Evolutionary conservation across 768 basidiomycete species (phyloP), one percentile per base, ranked within the genome.

Genomic region (Leucocoprinus birnbaumii): DNA sequence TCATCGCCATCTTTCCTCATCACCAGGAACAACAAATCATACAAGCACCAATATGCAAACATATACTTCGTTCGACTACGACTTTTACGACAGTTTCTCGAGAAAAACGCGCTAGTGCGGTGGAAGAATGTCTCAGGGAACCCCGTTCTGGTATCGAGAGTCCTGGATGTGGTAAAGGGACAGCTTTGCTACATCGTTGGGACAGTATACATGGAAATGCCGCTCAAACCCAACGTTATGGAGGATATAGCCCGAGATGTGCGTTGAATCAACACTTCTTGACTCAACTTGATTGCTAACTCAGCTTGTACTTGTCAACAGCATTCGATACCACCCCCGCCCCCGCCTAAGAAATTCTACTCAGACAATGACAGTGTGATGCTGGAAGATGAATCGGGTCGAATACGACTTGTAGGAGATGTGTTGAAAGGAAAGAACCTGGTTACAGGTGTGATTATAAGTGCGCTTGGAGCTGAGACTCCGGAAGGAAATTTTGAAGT

Each of bases 171-270:
- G 7, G 73, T 85, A 44, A 90, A 92, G 62, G 87, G 88, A 1
- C 76, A 88, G 62, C 74, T 96, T 52, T 97, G 94, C 69, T 98
- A 88, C 68, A 81, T 98, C 58, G 75, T 97, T 51, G 97, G 97
- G 3, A 99, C 97, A 0, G 86, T 98, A 5, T 99, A 98, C 68
- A 88, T 98, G 85, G 94, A 99, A 57, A 99, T 99, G 97, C 92
- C 94, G 8, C 77, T 98, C 49, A 99, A 99, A 65, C 96, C 96
- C 0, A 98, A 98, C 64, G 91, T 99, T n/a, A 79, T 99, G 58
- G 89, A 94, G 62, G 97, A 99, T 59, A 82, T 98, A 60, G 93
- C 87, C 21, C 80, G 91, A 67, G 94, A 99, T 63, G 97, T 98
- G 19, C 45, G 43, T 38, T 38, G 4, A 38, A 3, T 38, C 13